These are phyloP conservation scores for Pseudonectria buxi DNA, from an alignment of 2,329 filamentous ascomycete genomes.

Conservation along the genomic window DNA sequence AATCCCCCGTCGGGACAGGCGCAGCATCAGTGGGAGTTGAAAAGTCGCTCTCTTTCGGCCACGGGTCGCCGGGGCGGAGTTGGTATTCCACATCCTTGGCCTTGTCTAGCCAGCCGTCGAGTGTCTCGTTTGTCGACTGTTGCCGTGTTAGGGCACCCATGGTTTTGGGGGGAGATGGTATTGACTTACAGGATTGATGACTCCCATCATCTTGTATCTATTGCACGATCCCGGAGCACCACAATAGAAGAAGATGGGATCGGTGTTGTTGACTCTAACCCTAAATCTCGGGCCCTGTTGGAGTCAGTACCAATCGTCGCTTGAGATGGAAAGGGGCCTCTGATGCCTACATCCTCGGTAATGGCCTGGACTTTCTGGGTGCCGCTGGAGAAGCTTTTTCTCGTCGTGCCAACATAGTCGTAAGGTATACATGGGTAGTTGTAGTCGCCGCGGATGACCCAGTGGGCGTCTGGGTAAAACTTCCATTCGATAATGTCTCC, in stretches of 20 bases:
- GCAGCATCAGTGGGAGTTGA: constrained; percentile 7
- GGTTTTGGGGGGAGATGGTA: background rate
- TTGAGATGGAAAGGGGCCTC: background rate
- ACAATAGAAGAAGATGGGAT: constrained; percentile 65
- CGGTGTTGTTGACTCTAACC: constrained; percentile 50
- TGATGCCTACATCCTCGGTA: constrained; percentile 34
- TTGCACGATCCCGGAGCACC: constrained; percentile 60
- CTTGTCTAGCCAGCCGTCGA: constrained; percentile 39
- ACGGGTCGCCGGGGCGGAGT: constrained; percentile 49
- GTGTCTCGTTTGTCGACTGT: constrained; percentile 41
- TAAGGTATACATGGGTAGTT: constrained; percentile 57
- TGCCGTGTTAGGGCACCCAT: no score
- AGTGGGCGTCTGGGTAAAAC: constrained; percentile 58
- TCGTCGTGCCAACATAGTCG: constrained; percentile 41
- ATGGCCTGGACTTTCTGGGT: constrained; percentile 39
- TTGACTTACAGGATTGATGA: constrained; percentile 58
- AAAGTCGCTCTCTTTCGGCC: constrained; percentile 40
- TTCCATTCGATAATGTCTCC: constrained; percentile 50
- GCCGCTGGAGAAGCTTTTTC: constrained; percentile 49
- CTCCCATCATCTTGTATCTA: constrained; percentile 64
- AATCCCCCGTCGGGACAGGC: constrained; percentile 3
- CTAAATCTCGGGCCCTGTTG: constrained; percentile 34
- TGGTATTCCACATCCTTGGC: constrained; percentile 44
- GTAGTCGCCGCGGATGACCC: constrained; percentile 55
- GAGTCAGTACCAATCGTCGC: constrained; percentile 5